Conservation (phyloP, 305 asterid species). For the Rubia tinctorum region DNA sequence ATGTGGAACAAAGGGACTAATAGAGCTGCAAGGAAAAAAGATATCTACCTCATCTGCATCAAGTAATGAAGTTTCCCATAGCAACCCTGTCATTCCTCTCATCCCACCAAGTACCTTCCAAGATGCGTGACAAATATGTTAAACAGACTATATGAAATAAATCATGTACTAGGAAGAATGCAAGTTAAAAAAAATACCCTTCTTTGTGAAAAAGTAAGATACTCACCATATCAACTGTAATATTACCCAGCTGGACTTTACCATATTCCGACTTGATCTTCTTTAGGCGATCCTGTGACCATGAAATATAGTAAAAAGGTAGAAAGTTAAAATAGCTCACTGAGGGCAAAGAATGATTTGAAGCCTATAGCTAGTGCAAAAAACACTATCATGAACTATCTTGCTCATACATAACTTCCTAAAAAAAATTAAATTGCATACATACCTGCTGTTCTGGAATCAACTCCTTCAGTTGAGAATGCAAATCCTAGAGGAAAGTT, state of each 20-base stretch:
- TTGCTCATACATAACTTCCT: not conserved
- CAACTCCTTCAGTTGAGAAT: slow-evolving; percentile 74
- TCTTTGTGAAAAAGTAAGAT: slow-evolving; percentile 11
- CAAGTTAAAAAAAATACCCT: not conserved
- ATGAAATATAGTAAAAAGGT: slow-evolving; percentile 5
- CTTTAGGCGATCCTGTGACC: slow-evolving; percentile 72
- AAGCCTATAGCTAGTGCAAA: not conserved
- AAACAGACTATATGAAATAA: not conserved
- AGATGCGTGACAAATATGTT: slow-evolving; percentile 17
- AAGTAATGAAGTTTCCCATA: slow-evolving; percentile 95
- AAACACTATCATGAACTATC: not conserved
- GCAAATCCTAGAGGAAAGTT: slow-evolving; percentile 50
- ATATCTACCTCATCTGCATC: slow-evolving; percentile 79
- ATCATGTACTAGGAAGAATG: not conserved
- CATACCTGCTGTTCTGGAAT: slow-evolving; percentile 85
- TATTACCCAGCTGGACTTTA: slow-evolving; percentile 80
- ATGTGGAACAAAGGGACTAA: not conserved
- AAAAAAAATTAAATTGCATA: not conserved
- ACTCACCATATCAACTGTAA: slow-evolving; percentile 81
- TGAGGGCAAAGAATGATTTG: not conserved
- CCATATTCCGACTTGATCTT: slow-evolving; percentile 77
- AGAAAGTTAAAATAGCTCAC: not conserved
- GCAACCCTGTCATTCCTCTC: slow-evolving; percentile 96
- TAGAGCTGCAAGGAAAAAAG: slow-evolving; percentile 8
- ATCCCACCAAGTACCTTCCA: slow-evolving; percentile 87